Evolutionary conservation across 2,329 filamentous ascomycete genomes (phyloP), one percentile per base, ranked within the genome.

Genomic region (Pyrenophora seminiperda): DNA sequence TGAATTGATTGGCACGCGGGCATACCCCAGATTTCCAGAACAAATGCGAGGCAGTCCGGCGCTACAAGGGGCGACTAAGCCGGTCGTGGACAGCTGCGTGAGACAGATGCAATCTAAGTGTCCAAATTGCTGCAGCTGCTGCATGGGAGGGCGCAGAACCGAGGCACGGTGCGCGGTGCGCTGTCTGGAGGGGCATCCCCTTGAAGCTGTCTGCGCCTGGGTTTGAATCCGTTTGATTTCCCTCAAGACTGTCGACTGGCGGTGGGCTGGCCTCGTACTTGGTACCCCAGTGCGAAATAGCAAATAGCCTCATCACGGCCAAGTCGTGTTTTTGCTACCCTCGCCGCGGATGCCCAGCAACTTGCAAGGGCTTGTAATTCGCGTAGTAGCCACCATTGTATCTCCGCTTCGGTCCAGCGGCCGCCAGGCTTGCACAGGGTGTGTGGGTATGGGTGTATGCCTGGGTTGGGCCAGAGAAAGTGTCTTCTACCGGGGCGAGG

Each of bases 1-100:
- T 27, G 24, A 19, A 30, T 14, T 32, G 57, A 67, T 68, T 64
- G 62, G 66, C 50, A 59, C 55, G 61, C 48, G 54, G 64, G 50
- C 39, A 45, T 70, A 70, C 68, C 68, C 68, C 68, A 58, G 68
- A 67, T 71, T 72, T 63, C 60, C 34, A 41, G 47, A 50, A 53
- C 40, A 59, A 56, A 56, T 50, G 55, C 40, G 52, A 44, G 42
- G 39, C 38, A 40, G 43, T 51, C 62, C 62, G 62, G 57, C 62
- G 59, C 62, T 57, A 63, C 53, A 31, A 34, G 17, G 7, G 36
- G n/a, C 14, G 24, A 32, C 58, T 58, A 62, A 39, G 50, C 56
- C 50, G 32, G 15, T 40, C 30, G 11, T 20, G 51, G 50, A 37
- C 41, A 11, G 48, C 39, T 38, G 58, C 54, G 52, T 58, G 53